A percentile compares a stretch with the other conserved stretches of the same genome.
These are phyloP conservation scores for Starmerella asiatica DNA, from an alignment of 805 yeast species.

Conservation along the genomic window DNA sequence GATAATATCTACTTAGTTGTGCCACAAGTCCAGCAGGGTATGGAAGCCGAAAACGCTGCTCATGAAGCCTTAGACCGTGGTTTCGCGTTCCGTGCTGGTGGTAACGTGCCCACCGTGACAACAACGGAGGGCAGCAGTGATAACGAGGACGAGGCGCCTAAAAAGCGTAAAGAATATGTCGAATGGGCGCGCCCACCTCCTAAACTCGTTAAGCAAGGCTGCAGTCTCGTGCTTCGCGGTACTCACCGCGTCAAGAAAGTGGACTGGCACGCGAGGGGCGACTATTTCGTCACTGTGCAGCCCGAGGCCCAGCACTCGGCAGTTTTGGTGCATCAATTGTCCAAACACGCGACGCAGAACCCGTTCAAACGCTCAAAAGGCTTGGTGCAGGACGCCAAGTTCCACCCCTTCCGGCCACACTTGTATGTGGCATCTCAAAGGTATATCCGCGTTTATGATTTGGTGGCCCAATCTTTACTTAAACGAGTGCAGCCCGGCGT, in stretches of 20 bases:
- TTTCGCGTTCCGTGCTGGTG: conserved; percentile 58
- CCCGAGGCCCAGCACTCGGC: conserved; percentile 83
- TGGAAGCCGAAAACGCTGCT: conserved; percentile 70
- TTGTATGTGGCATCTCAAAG: conserved; percentile 89
- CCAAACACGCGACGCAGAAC: conserved; percentile 88
- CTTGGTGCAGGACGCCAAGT: conserved; percentile 85
- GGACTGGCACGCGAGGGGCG: conserved; percentile 96
- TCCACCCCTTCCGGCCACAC: conserved; percentile 94
- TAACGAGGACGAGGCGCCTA: conserved; percentile 26
- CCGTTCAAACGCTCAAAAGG: conserved; percentile 92
- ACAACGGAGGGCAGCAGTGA: conserved; percentile 25
- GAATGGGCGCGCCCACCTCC: conserved; percentile 74
- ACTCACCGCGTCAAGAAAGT: conserved; percentile 57
- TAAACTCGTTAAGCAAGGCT: conserved; percentile 48
- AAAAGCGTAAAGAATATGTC: conserved; percentile 29
- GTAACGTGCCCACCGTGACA: conserved; percentile 21
- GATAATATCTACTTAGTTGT: conserved; percentile 64
- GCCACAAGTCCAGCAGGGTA: conserved; percentile 76
- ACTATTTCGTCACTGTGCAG: conserved; percentile 91
- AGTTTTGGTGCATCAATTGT: conserved; percentile 84
- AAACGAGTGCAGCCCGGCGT: conserved; percentile 91
- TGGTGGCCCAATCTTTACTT: conserved; percentile 68
- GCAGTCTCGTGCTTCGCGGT: conserved; percentile 57
- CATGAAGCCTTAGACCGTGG: conserved; percentile 73
- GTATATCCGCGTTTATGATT: conserved; percentile 78